Conservation (phyloP, 352 stramenopile genomes). For the Globisporangium iwayamae region DNA sequence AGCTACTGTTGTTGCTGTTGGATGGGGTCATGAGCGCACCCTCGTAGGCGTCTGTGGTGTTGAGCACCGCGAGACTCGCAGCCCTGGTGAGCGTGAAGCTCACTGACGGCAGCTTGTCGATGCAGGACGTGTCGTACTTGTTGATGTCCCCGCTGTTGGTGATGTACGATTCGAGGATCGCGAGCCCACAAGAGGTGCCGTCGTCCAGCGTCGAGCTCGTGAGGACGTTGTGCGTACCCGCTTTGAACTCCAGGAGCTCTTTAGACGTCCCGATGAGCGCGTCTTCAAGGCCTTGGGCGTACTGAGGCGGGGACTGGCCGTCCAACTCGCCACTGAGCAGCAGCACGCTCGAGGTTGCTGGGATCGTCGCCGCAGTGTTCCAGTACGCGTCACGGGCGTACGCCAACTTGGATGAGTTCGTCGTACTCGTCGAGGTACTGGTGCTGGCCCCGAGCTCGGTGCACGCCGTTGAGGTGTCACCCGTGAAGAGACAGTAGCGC, state of each 20-base stretch:
- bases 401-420: constrained; percentile 21
- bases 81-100: constrained; percentile 32
- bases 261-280: constrained; percentile 35
- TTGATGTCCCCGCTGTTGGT: constrained; percentile 35
- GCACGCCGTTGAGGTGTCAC: constrained; percentile 35
- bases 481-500: constrained; percentile 62
- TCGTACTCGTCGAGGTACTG: background rate
- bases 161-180: constrained; percentile 61
- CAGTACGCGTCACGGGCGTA: constrained; percentile 33
- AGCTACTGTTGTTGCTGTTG: constrained; percentile 10
- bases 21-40: constrained; percentile 20
- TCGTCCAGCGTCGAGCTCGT: constrained; percentile 27
- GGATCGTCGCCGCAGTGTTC: constrained; percentile 30
- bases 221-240: constrained; percentile 40
- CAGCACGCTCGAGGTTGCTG: constrained; percentile 41
- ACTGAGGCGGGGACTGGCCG: constrained; percentile 30
- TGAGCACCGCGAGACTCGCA: constrained; percentile 39
- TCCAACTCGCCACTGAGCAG: constrained; percentile 50
- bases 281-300: constrained; percentile 41
- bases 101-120: constrained; percentile 27
- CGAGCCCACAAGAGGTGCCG: constrained; percentile 39
- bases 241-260: constrained; percentile 39
- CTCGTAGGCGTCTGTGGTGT: constrained; percentile 45
- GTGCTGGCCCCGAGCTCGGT: constrained; percentile 16
- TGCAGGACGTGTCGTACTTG: constrained; percentile 53